Conservation (phyloP, 1,284 basidiomycete species). For the Trichosporon sp. region DNA sequence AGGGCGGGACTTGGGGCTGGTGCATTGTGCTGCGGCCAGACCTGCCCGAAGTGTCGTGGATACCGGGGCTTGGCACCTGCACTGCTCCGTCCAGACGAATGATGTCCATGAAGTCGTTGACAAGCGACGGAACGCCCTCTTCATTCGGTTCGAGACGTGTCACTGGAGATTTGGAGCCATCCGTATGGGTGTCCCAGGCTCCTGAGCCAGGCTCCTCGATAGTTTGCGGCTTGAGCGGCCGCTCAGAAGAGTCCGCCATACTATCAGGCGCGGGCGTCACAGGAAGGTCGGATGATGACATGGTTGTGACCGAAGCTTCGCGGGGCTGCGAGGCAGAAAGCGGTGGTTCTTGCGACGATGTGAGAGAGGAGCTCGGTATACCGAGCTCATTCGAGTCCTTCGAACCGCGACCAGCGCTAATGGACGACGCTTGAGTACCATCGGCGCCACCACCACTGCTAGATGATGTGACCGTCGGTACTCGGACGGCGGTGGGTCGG, state of each 20-base stretch:
- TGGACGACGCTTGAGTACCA: background rate
- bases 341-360: background rate
- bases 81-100: background rate
- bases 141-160: background rate
- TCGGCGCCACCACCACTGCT: background rate
- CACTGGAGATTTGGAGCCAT: background rate
- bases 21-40: background rate
- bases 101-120: slow-evolving; percentile 2
- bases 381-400: background rate
- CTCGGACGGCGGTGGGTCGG: slow-evolving; percentile 5
- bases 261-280: background rate
- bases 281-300: background rate
- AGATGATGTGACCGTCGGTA: slow-evolving; percentile 3
- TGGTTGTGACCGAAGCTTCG: background rate
- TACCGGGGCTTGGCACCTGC: background rate
- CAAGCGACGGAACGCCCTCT: background rate
- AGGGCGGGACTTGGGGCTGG: background rate
- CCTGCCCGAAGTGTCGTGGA: background rate
- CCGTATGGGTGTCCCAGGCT: background rate
- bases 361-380: background rate
- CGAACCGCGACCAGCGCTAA: background rate
- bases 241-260: background rate
- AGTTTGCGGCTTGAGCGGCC: background rate
- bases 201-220: background rate
- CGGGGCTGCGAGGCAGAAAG: background rate